Evolutionary conservation across 2,329 filamentous ascomycete species (phyloP), one percentile per base, ranked within the genome.

Genomic region (Sporothrix brasiliensis): DNA sequence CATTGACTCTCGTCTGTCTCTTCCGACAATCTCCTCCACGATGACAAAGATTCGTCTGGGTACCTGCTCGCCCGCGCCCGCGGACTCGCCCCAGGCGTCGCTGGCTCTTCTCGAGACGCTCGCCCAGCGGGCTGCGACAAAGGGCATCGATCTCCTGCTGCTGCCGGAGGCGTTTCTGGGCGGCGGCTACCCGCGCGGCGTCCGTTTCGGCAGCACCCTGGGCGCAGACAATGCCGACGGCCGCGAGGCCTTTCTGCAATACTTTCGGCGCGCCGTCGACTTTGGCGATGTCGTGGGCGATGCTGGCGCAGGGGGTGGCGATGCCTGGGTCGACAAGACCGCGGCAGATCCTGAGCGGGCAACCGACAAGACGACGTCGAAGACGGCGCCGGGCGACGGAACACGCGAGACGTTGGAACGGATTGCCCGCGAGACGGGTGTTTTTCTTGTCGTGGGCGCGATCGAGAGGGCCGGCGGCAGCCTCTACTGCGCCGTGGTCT

Each of bases 111-210:
- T 97, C 67, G 84, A 89, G 76, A 75, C 79, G 13, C 88, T 91
- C 16, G 89, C 91, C 47, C 81, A 81, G 30, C 81, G 84, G 49
- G 93, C 93, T n/a, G 86, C 89, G 3, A 75, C 78, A 0, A 77
- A 81, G 70, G 75, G 77, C 3, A 81, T 87, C 52, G 84, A 95
- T 78, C 84, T 97, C 66, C 84, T 97, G 39, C 88, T 97, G 68
- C 94, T 97, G 72, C 94, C 94, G 0, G 94, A 98, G 82, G 94
- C 94, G 27, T 97, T 93, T 77, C 85, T 97, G 1, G 94, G 94
- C 61, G 65, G 73, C 63, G 94, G 94, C 1, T 97, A 97, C 78
- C 94, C 94, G 21, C 90, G 94, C 13, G 93, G 91, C 21, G 90
- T 89, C 73, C 83, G 83, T 67, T 97, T 97, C 76, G 93, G 93